Evolutionary conservation across 2,329 filamentous ascomycete species (phyloP).

Genomic region (Nectriaceae sp.): DNA sequence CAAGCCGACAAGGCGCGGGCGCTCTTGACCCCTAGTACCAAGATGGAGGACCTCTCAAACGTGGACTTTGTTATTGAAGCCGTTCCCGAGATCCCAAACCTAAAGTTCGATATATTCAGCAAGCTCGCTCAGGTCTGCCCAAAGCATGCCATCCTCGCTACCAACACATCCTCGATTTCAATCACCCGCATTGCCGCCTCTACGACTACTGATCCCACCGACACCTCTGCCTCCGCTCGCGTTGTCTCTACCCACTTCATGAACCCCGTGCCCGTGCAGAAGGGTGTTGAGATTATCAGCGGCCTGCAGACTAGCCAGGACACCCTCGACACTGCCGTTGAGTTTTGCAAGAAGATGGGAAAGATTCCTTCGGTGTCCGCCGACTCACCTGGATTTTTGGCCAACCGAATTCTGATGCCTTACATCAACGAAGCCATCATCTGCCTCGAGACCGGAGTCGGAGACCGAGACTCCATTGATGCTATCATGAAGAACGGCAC

Average conservation of each 20-base stretch:
- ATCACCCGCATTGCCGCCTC: slow-evolving; percentile 95
- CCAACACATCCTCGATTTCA: slow-evolving; percentile 98
- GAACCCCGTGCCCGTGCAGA: slow-evolving; percentile 97
- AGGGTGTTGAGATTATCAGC: slow-evolving; percentile 96
- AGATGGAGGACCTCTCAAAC: slow-evolving; percentile 74
- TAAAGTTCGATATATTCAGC: slow-evolving; percentile 88
- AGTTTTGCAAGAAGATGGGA: slow-evolving; percentile 88
- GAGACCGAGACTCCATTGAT: slow-evolving; percentile 88
- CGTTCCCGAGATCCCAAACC: slow-evolving; percentile 84
- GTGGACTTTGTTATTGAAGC: slow-evolving; percentile 98
- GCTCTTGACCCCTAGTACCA: slow-evolving; percentile 69
- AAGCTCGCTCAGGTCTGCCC: slow-evolving; percentile 80
- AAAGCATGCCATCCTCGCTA: slow-evolving; percentile 85
- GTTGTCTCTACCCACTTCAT: slow-evolving; percentile 98
- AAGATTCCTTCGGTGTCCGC: slow-evolving; percentile 87
- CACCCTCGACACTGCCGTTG: slow-evolving; percentile 80
- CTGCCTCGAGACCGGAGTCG: slow-evolving; percentile 91
- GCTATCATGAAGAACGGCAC: slow-evolving; percentile 99
- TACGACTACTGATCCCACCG: slow-evolving; percentile 75
- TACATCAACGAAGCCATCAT: slow-evolving; percentile 99
- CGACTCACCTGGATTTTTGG: slow-evolving; percentile 91
- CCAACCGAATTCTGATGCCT: slow-evolving; percentile 96
- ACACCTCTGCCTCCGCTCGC: slow-evolving; percentile 79
- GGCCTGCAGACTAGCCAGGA: slow-evolving; percentile 85
- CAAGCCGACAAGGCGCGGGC: slow-evolving; percentile 74